Conservation (phyloP, 2,329 filamentous ascomycete genomes). For the Fusarium hainanense region DNA sequence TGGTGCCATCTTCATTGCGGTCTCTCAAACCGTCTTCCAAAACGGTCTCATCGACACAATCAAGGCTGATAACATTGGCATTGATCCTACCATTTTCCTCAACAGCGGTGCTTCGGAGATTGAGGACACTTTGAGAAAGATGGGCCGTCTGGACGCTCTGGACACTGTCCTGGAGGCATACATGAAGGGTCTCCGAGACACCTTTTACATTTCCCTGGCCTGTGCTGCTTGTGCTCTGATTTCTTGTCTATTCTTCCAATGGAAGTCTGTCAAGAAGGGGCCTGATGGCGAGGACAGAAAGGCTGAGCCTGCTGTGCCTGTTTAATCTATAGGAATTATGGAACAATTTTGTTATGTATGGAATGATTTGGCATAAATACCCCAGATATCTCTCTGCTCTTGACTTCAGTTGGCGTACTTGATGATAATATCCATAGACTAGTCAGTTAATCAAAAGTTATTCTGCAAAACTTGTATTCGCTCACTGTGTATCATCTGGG, state of each 20-base stretch:
- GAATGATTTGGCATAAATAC: conserved; percentile 43
- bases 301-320: conserved; percentile 42
- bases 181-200: conserved; percentile 60
- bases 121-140: conserved; percentile 54
- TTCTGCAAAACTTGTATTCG: neutral
- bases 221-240: conserved; percentile 61
- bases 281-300: conserved; percentile 45
- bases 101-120: conserved; percentile 65
- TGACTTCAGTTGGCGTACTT: conserved; percentile 23
- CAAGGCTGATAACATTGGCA: conserved; percentile 53
- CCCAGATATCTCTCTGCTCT: conserved; percentile 41
- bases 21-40: conserved; percentile 74
- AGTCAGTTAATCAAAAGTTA: conserved; percentile 7
- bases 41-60: conserved; percentile 70
- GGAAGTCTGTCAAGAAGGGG: conserved; percentile 65
- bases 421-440: conserved; percentile 24
- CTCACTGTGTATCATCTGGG: conserved; percentile 56
- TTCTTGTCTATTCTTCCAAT: conserved; percentile 57
- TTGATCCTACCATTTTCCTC: conserved; percentile 62
- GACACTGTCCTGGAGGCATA: conserved; percentile 60
- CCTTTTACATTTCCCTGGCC: conserved; percentile 64
- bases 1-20: conserved; percentile 72
- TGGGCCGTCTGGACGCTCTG: conserved; percentile 56
- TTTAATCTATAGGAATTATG: conserved; percentile 13
- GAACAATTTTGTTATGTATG: conserved; percentile 1